phyloP scores from a whole-genome alignment of 495 filamentous ascomycete genomes.

The Daldinia caldariorum region DNA sequence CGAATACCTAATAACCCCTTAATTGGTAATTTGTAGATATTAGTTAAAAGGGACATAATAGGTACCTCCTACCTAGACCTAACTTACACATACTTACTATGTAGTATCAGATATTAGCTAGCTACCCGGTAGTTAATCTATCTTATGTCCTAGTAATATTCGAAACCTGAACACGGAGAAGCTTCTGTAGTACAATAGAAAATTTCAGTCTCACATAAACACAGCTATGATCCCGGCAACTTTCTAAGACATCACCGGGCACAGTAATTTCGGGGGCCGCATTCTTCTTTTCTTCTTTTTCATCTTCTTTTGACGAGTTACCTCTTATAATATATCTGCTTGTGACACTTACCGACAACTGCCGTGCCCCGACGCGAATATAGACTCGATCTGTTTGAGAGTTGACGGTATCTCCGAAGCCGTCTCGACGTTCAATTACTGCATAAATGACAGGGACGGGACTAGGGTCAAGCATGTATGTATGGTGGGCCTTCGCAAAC shows the following conservation, averaged over 20 bases:
- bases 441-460: not conserved
- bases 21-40: no score
- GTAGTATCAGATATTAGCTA: not conserved
- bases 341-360: not conserved
- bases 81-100: no score
- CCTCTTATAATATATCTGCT: not conserved
- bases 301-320: no score
- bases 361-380: not conserved
- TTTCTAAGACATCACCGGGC: not conserved
- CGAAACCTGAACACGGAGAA: not conserved
- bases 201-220: not conserved
- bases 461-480: constrained; percentile 7
- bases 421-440: constrained; percentile 12
- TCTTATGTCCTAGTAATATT: not conserved
- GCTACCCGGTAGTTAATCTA: no score
- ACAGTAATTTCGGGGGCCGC: not conserved
- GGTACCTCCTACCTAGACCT: no score
- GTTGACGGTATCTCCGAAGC: constrained; percentile 12
- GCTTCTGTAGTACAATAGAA: constrained; percentile 1
- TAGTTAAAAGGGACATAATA: not conserved
- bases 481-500: constrained; percentile 29
- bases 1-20: no score
- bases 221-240: not conserved
- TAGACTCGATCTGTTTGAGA: not conserved
- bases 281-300: not conserved